phyloP scores from a whole-genome alignment of 2,329 filamentous ascomycete genomes.

The Diaporthe citriasiana region DNA sequence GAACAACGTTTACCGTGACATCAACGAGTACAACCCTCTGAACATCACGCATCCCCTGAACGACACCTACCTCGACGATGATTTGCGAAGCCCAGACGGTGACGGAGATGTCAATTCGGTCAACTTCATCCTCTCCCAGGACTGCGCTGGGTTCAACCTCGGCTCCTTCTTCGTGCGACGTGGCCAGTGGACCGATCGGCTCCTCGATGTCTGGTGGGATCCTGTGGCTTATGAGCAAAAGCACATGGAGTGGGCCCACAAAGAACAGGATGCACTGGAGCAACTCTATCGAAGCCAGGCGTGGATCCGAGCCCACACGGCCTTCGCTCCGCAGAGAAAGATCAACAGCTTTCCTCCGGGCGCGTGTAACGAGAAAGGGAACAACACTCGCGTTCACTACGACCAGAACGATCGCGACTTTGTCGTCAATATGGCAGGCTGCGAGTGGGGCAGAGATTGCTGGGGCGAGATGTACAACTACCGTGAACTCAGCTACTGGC shows the following conservation, averaged over 20 bases:
- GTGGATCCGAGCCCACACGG: conserved; percentile 90
- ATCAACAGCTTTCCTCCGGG: conserved; percentile 96
- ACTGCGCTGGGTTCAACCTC: conserved; percentile 96
- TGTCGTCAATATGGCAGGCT: conserved; percentile 98
- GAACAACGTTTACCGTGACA: conserved; percentile 88
- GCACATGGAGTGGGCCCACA: conserved; percentile 99
- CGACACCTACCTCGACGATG: conserved; percentile 80
- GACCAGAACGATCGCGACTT: conserved; percentile 89
- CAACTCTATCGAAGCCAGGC: conserved; percentile 92
- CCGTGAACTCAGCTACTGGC: conserved; percentile 88
- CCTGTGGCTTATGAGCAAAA: conserved; percentile 97
- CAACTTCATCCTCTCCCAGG: conserved; percentile 90
- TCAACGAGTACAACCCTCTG: conserved; percentile 95
- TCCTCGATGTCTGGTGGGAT: conserved; percentile 99
- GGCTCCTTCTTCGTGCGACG: conserved; percentile 94
- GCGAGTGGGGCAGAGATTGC: conserved; percentile 96
- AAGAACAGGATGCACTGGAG: conserved; percentile 96
- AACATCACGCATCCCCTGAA: conserved; percentile 90
- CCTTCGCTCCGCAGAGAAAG: conserved; percentile 89
- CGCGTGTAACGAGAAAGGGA: conserved; percentile 84
- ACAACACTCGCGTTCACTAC: conserved; percentile 87
- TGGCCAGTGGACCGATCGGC: conserved; percentile 88
- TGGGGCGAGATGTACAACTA: conserved; percentile 99
- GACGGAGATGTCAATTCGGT: conserved; percentile 85
- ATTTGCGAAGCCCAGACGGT: conserved; percentile 79